These are phyloP conservation scores for Sordaria brevicollis DNA, from an alignment of 495 filamentous ascomycete genomes.

Conservation along the genomic window DNA sequence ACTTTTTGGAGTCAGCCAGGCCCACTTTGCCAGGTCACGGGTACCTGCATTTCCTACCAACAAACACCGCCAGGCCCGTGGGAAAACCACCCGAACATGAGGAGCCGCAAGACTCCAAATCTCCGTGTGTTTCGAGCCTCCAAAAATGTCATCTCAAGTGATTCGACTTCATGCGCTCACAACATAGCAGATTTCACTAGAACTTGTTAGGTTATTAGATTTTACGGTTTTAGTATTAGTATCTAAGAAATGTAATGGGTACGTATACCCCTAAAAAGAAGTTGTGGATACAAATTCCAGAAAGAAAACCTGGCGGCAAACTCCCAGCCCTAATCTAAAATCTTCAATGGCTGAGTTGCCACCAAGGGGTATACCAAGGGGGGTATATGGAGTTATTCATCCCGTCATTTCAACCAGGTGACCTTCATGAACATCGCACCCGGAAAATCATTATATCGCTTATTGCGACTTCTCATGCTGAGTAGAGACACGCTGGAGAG, in stretches of 20 bases:
- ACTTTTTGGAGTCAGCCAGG: neutral
- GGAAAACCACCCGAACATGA: neutral
- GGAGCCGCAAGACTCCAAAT: neutral
- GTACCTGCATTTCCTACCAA: neutral
- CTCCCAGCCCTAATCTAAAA: slow-evolving; percentile 12
- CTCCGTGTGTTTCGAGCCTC: neutral
- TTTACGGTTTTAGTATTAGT: slow-evolving; percentile 32
- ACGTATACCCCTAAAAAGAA: slow-evolving; percentile 13
- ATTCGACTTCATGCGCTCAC: neutral
- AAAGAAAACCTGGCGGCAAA: slow-evolving; percentile 21
- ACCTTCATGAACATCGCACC: slow-evolving; percentile 5
- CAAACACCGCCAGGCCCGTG: neutral
- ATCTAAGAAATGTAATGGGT: slow-evolving; percentile 17
- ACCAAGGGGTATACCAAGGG: slow-evolving; percentile 5
- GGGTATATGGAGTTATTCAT: slow-evolving; percentile 7
- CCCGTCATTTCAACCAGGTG: slow-evolving; percentile 5
- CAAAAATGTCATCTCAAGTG: neutral
- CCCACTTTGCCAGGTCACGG: neutral
- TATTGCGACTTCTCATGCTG: slow-evolving; percentile 72
- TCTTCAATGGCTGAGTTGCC: slow-evolving; percentile 13
- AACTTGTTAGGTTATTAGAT: slow-evolving; percentile 1
- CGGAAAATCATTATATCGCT: slow-evolving; percentile 9
- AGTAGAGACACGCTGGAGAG: slow-evolving; percentile 73
- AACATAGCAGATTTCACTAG: neutral
- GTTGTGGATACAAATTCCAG: slow-evolving; percentile 18